Conservation (phyloP, 2,329 filamentous ascomycete genomes). For the Sordariomycetes sp. region DNA sequence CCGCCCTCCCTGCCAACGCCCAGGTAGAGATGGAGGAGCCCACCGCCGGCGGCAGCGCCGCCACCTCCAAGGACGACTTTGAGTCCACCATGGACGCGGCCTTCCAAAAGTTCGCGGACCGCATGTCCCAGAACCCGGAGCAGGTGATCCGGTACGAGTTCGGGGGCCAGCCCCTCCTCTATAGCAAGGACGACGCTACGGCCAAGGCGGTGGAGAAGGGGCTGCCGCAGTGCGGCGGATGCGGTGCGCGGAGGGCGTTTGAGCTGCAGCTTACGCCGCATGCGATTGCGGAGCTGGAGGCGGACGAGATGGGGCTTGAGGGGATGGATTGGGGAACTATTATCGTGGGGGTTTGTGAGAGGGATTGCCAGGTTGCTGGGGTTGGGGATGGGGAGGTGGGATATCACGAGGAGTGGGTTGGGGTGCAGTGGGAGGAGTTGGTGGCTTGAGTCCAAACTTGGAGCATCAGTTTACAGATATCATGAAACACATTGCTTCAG, state of each 20-base stretch:
- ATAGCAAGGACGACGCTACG: constrained; percentile 63
- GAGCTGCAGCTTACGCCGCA: constrained; percentile 89
- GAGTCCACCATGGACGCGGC: constrained; percentile 63
- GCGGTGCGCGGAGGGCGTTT: constrained; percentile 64
- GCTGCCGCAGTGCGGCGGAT: constrained; percentile 66
- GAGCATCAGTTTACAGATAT: not conserved
- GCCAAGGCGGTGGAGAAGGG: constrained; percentile 46
- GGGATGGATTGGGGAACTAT: constrained; percentile 99
- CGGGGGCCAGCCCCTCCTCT: constrained; percentile 60
- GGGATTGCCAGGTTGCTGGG: constrained; percentile 56
- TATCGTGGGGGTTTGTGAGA: constrained; percentile 70
- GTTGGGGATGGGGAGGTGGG: constrained; percentile 50
- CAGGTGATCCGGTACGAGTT: constrained; percentile 76
- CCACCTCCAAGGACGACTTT: constrained; percentile 47
- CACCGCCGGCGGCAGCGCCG: constrained; percentile 16
- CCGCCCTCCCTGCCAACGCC: constrained; percentile 35
- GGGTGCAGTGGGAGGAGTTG: constrained; percentile 92
- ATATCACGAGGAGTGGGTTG: constrained; percentile 92
- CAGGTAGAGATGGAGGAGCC: constrained; percentile 31
- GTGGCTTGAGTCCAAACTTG: constrained; percentile 15
- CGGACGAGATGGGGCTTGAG: constrained; percentile 55
- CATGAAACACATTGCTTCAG: not conserved
- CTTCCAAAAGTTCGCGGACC: constrained; percentile 71
- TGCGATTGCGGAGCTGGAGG: constrained; percentile 79
- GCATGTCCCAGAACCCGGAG: constrained; percentile 67